Conservation (phyloP, 1,284 basidiomycete species). For the Austroboletus niveus region DNA sequence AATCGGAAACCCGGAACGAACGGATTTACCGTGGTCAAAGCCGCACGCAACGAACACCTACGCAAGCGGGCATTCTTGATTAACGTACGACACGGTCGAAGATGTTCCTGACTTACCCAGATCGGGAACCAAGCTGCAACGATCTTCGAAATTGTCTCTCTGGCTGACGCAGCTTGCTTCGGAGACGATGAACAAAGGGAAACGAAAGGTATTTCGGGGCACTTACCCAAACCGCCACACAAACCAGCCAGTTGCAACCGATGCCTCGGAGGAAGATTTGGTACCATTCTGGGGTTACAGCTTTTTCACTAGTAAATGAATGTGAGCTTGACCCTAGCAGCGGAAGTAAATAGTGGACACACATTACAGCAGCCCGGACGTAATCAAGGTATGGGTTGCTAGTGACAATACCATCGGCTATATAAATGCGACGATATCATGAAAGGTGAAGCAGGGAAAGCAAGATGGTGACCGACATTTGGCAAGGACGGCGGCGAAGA, state of each 20-base stretch:
- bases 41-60: constrained; percentile 71
- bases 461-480: constrained; percentile 47
- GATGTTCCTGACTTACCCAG: constrained; percentile 45
- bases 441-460: not conserved
- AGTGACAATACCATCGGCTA: constrained; percentile 59
- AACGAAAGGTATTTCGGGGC: not conserved
- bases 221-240: constrained; percentile 73
- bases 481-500: constrained; percentile 67
- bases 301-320: constrained; percentile 49
- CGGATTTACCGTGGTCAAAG: constrained; percentile 64
- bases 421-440: constrained; percentile 4
- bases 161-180: constrained; percentile 72
- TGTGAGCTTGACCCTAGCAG: not conserved
- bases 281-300: constrained; percentile 63
- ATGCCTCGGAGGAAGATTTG: constrained; percentile 77
- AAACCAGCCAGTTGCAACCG: constrained; percentile 79
- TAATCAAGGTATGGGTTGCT: constrained; percentile 56
- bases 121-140: constrained; percentile 75
- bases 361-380: constrained; percentile 55
- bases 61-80: not conserved
- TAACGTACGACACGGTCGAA: not conserved
- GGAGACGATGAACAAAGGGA: constrained; percentile 6
- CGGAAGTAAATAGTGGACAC: constrained; percentile 19
- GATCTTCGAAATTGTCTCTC: constrained; percentile 73
- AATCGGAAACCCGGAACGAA: not conserved